These are phyloP conservation scores for Saturnispora sekii DNA, from an alignment of 805 yeast species.

Conservation along the genomic window DNA sequence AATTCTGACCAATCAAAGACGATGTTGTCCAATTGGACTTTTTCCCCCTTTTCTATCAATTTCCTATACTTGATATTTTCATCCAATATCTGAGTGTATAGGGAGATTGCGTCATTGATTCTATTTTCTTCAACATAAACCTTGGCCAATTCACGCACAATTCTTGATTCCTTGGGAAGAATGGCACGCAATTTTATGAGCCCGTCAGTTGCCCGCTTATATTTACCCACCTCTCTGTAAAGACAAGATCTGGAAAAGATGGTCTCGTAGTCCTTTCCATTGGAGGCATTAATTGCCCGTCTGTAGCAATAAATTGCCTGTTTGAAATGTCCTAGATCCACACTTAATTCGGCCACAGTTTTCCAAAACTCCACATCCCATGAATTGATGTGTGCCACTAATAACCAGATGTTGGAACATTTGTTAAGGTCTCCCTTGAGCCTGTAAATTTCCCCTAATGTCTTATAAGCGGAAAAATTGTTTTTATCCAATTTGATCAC, in stretches of 20 bases:
- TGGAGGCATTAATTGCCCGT: slow-evolving; percentile 42
- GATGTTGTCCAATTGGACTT: slow-evolving; percentile 28
- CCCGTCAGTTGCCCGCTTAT: slow-evolving; percentile 66
- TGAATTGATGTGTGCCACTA: slow-evolving; percentile 71
- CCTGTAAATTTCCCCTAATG: slow-evolving; percentile 75
- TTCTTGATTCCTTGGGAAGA: slow-evolving; percentile 50
- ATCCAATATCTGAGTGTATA: slow-evolving; percentile 56
- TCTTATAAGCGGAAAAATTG: slow-evolving; percentile 76
- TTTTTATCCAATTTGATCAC: slow-evolving; percentile 71
- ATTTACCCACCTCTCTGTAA: slow-evolving; percentile 56
- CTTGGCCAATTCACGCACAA: slow-evolving; percentile 53
- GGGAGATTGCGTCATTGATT: slow-evolving; percentile 61
- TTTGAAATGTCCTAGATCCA: slow-evolving; percentile 53
- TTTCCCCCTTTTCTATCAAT: slow-evolving; percentile 16
- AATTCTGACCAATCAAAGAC: slow-evolving; percentile 81
- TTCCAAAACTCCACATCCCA: slow-evolving; percentile 75
- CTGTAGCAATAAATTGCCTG: slow-evolving; percentile 77
- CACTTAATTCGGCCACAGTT: slow-evolving; percentile 59
- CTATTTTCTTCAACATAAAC: slow-evolving; percentile 45
- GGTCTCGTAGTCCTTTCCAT: slow-evolving; percentile 40
- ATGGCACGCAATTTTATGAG: slow-evolving; percentile 47
- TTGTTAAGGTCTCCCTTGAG: slow-evolving; percentile 57
- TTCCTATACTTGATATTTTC: slow-evolving; percentile 41
- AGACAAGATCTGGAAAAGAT: slow-evolving; percentile 57
- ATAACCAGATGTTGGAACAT: slow-evolving; percentile 71